A percentile compares a stretch with the other conserved stretches of the same genome.
phyloP scores from a whole-genome alignment of 306 rosid genomes.

The Begonia loranthoides region DNA sequence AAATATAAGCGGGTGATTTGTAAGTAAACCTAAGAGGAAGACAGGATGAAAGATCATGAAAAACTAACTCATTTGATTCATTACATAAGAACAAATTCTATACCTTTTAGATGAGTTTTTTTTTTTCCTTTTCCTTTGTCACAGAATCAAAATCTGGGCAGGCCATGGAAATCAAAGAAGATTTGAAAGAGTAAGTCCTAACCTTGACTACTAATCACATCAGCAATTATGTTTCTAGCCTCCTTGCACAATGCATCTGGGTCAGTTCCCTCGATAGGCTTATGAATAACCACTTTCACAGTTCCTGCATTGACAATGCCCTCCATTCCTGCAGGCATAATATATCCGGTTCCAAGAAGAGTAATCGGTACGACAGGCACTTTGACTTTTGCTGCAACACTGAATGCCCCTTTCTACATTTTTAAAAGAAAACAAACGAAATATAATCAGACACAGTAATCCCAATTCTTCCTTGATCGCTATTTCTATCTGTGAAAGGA shows the following conservation, averaged over 20 bases:
- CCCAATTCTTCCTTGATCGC: no score
- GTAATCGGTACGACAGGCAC: constrained; percentile 85
- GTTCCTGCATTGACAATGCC: constrained; percentile 49
- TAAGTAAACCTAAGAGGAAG: no score
- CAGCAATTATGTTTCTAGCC: constrained; percentile 54
- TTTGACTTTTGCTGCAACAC: constrained; percentile 63
- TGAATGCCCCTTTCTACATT: constrained; percentile 89
- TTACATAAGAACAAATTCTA: no score
- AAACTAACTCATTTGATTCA: no score
- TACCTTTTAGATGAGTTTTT: no score
- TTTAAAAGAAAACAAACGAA: neutral
- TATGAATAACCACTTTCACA: constrained; percentile 69
- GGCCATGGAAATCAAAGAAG: constrained; percentile 12
- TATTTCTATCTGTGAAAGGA: no score
- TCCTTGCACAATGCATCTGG: constrained; percentile 41
- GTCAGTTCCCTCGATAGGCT: constrained; percentile 51
- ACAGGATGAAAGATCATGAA: no score
- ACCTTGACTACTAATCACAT: constrained; percentile 29
- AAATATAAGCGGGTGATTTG: no score
- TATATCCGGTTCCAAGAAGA: constrained; percentile 73
- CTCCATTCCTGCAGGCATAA: constrained; percentile 92
- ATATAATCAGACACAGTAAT: no score
- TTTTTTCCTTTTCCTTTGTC: no score
- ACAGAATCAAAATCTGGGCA: constrained; percentile 7
- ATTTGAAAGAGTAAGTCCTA: constrained; percentile 14